Conservation (phyloP, 1,139 yeast genomes). For the Suhomyces maxii region DNA sequence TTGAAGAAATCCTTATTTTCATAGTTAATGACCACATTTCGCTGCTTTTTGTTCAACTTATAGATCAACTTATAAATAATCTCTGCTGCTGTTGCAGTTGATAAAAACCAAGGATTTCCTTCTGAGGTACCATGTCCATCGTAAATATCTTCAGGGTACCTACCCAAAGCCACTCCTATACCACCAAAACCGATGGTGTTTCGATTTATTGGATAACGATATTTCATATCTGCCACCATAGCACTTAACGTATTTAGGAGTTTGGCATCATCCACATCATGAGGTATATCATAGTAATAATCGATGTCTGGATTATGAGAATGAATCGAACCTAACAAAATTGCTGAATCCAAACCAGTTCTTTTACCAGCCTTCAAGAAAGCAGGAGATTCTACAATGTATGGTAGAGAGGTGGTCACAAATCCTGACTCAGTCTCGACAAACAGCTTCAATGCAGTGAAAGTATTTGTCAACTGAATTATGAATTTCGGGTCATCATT, state of each 20-base stretch:
- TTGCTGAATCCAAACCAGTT: conserved; percentile 78
- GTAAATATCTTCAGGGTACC: conserved; percentile 92
- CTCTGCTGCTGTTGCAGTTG: conserved; percentile 81
- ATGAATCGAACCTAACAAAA: conserved; percentile 66
- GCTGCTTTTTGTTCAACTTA: conserved; percentile 22
- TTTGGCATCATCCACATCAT: conserved; percentile 54
- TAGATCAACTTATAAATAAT: conserved; percentile 42
- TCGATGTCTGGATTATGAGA: conserved; percentile 54
- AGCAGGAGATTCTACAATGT: conserved; percentile 70
- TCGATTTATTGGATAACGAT: conserved; percentile 73
- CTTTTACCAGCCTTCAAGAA: conserved; percentile 43
- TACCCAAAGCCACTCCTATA: conserved; percentile 75
- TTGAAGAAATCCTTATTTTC: conserved; percentile 31
- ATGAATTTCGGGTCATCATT: conserved; percentile 34
- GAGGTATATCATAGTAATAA: conserved; percentile 48
- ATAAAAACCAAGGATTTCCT: conserved; percentile 95
- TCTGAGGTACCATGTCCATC: conserved; percentile 72
- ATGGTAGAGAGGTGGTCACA: conserved; percentile 42
- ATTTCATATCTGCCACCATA: conserved; percentile 65
- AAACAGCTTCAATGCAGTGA: conserved; percentile 35
- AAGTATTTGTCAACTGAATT: conserved; percentile 9
- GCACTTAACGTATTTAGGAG: conserved; percentile 60
- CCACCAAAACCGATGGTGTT: conserved; percentile 35
- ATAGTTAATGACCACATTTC: conserved; percentile 27
- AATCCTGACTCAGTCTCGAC: conserved; percentile 48